These are phyloP conservation scores for Pleurotus pulmonarius DNA, from an alignment of 768 basidiomycete species.

Conservation along the genomic window DNA sequence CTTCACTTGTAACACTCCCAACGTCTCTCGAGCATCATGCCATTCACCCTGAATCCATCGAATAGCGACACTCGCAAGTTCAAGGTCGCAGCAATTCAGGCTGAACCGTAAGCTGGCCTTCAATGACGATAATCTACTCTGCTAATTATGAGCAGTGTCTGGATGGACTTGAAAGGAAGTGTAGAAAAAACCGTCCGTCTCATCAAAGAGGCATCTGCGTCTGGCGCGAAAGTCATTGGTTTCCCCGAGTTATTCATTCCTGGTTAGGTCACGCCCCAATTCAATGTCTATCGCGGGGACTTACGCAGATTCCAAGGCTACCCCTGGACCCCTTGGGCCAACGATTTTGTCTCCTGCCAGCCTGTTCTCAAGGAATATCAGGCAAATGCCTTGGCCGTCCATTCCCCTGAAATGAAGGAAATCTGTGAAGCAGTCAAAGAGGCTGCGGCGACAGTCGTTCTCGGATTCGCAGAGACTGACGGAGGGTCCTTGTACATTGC, in stretches of 20 bases:
- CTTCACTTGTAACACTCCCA: background rate
- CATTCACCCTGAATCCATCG: constrained; percentile 4
- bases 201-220: constrained; percentile 20
- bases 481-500: constrained; percentile 22
- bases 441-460: constrained; percentile 18
- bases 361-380: constrained; percentile 24
- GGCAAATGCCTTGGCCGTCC: constrained; percentile 23
- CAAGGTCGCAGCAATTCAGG: constrained; percentile 1
- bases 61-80: constrained; percentile 3
- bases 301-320: constrained; percentile 16
- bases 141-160: background rate
- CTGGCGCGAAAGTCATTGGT: constrained; percentile 26
- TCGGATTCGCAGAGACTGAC: constrained; percentile 26
- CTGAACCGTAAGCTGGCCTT: background rate
- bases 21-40: background rate
- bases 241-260: constrained; percentile 28
- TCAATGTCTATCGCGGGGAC: background rate
- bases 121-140: background rate
- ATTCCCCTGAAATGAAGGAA: constrained; percentile 27
- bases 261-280: constrained; percentile 10
- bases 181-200: constrained; percentile 25
- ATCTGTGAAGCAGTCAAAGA: constrained; percentile 25
- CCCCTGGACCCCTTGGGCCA: constrained; percentile 28
- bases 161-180: constrained; percentile 17
- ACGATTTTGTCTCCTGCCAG: constrained; percentile 21